Conservation (phyloP, 257 asterid species). For the Lycium barbarum region DNA sequence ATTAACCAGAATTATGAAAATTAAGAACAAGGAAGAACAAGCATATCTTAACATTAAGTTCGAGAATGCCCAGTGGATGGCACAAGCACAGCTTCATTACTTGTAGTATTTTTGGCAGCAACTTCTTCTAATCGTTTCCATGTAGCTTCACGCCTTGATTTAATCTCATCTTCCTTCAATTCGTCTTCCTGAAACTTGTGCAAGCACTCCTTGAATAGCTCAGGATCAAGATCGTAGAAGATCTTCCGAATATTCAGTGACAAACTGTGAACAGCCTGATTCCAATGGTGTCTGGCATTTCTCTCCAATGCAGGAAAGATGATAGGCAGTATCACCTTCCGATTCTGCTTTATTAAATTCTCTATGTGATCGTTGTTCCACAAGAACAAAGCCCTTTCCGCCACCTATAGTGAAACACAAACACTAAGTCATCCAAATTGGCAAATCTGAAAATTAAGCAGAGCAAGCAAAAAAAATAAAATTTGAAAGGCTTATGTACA, state of each 20-base stretch:
- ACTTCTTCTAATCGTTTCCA: conserved; percentile 76
- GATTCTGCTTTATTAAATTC: conserved; percentile 70
- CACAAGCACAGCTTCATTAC: conserved; percentile 65
- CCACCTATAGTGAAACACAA: conserved; percentile 56
- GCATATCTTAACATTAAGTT: conserved; percentile 33
- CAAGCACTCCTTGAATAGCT: conserved; percentile 77
- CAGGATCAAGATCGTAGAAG: conserved; percentile 80
- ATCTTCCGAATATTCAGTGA: conserved; percentile 72
- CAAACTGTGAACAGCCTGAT: conserved; percentile 78
- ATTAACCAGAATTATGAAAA: neutral
- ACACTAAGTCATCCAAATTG: neutral
- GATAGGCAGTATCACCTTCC: conserved; percentile 73
- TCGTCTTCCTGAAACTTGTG: conserved; percentile 70
- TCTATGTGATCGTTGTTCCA: conserved; percentile 91
- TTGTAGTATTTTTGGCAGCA: conserved; percentile 57
- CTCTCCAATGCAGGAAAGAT: conserved; percentile 82
- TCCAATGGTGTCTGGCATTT: conserved; percentile 82
- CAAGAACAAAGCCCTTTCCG: conserved; percentile 79
- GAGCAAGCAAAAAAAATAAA: neutral
- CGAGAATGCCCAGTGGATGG: conserved; percentile 42
- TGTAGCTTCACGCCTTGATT: conserved; percentile 61
- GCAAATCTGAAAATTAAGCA: neutral
- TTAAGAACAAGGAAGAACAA: neutral
- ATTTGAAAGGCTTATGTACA: neutral
- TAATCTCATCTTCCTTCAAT: conserved; percentile 54